phyloP scores from a whole-genome alignment of 441 rosid genomes.

The Adansonia rubrostipa region DNA sequence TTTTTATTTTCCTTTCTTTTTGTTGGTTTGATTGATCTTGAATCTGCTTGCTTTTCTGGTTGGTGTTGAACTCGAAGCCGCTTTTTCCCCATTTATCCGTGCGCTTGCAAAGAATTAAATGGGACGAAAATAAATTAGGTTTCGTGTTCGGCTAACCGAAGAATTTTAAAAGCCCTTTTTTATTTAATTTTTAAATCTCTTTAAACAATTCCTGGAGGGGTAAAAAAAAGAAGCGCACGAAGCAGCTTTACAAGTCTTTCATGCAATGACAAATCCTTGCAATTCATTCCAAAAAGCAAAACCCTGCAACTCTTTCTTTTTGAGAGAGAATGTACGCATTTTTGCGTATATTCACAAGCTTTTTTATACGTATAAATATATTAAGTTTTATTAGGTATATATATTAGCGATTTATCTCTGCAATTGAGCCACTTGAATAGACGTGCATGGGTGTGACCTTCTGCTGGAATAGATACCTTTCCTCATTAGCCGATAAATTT shows the following conservation, averaged over 20 bases:
- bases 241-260: slow-evolving; percentile 26
- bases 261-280: slow-evolving; percentile 27
- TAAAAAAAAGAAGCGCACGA: not conserved
- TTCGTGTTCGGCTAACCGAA: slow-evolving; percentile 68
- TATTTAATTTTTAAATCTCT: slow-evolving; percentile 16
- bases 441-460: slow-evolving; percentile 65
- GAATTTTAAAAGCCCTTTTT: slow-evolving; percentile 38
- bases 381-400: slow-evolving; percentile 22
- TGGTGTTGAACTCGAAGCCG: slow-evolving; percentile 81
- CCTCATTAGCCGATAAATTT: slow-evolving; percentile 31
- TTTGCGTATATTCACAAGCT: not conserved
- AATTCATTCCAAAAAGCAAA: slow-evolving; percentile 19
- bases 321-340: slow-evolving; percentile 13
- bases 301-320: not conserved
- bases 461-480: slow-evolving; percentile 28
- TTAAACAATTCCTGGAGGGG: not conserved
- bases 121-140: slow-evolving; percentile 52
- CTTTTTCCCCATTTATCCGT: slow-evolving; percentile 73
- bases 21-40: slow-evolving; percentile 45
- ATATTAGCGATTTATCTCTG: slow-evolving; percentile 38
- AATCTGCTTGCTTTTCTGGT: slow-evolving; percentile 53
- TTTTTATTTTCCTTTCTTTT: slow-evolving; percentile 11
- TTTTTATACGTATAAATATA: slow-evolving; percentile 18
- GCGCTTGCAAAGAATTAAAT: slow-evolving; percentile 62
- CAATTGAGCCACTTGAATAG: slow-evolving; percentile 40